phyloP scores from a whole-genome alignment of 768 basidiomycete species.

The Xerocomellus chrysenteron region DNA sequence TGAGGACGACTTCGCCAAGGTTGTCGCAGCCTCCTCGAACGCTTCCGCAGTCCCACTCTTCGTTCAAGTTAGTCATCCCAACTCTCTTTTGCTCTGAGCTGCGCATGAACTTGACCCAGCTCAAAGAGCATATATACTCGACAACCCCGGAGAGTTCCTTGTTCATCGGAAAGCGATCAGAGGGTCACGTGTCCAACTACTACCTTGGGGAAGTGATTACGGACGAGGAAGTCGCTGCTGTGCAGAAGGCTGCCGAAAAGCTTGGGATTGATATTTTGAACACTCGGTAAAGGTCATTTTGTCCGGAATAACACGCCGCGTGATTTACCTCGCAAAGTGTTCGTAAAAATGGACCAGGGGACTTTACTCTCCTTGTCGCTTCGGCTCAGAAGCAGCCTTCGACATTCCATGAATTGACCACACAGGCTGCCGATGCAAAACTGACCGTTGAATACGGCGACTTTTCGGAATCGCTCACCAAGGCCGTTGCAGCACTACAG shows the following conservation, averaged over 20 bases:
- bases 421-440: conserved; percentile 43
- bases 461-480: conserved; percentile 55
- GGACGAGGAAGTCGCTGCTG: conserved; percentile 75
- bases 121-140: conserved; percentile 75
- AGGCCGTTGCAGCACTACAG: conserved; percentile 52
- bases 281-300: conserved; percentile 55
- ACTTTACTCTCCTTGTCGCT: conserved; percentile 75
- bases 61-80: conserved; percentile 47
- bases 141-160: conserved; percentile 61
- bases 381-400: conserved; percentile 50
- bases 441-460: conserved; percentile 77
- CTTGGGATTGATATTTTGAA: conserved; percentile 76
- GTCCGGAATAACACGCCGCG: not conserved
- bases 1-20: conserved; percentile 57
- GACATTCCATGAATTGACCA: conserved; percentile 46
- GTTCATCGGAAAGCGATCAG: conserved; percentile 75
- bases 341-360: conserved; percentile 58
- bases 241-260: conserved; percentile 75
- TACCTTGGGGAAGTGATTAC: conserved; percentile 72
- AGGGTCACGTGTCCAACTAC: conserved; percentile 83
- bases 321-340: conserved; percentile 46
- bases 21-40: conserved; percentile 62
- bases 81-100: not conserved
- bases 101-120: conserved; percentile 36
- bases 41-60: conserved; percentile 58